Evolutionary conservation across 495 filamentous ascomycete species (phyloP).

Genomic region (Penicillium lividum): DNA sequence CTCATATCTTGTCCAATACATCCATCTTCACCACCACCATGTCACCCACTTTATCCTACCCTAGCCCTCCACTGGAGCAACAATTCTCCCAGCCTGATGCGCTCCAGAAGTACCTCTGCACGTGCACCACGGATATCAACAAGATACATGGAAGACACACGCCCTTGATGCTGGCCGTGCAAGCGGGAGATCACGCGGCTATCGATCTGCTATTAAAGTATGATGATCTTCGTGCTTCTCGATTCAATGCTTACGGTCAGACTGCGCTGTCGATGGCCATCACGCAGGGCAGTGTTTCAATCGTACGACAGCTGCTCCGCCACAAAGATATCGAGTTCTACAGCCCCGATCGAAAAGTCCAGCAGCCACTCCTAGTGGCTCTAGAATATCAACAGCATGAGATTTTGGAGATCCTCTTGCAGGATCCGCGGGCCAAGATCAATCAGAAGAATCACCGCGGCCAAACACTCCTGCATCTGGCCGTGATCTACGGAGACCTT

Average conservation of each 20-base stretch:
- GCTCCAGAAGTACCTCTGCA: neutral
- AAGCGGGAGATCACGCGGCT: neutral
- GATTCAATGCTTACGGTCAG: neutral
- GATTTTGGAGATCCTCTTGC: neutral
- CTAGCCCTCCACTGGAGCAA: neutral
- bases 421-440: neutral
- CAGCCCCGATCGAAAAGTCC: too few species aligned
- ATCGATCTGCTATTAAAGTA: neutral
- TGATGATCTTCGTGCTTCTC: neutral
- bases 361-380: neutral
- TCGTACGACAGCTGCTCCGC: neutral
- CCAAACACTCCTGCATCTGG: conserved; percentile 4
- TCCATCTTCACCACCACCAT: neutral
- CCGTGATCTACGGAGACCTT: conserved; percentile 6
- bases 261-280: neutral
- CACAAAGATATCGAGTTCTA: too few species aligned
- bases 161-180: neutral
- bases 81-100: neutral
- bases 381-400: neutral
- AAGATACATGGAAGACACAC: neutral
- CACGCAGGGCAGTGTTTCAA: neutral
- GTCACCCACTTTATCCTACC: neutral
- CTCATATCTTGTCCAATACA: neutral
- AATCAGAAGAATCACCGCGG: neutral
- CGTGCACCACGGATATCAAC: neutral